Evolutionary conservation across 768 basidiomycete genomes (phyloP), one percentile per base, ranked within the genome.

Genomic region (Mycena crocata): DNA sequence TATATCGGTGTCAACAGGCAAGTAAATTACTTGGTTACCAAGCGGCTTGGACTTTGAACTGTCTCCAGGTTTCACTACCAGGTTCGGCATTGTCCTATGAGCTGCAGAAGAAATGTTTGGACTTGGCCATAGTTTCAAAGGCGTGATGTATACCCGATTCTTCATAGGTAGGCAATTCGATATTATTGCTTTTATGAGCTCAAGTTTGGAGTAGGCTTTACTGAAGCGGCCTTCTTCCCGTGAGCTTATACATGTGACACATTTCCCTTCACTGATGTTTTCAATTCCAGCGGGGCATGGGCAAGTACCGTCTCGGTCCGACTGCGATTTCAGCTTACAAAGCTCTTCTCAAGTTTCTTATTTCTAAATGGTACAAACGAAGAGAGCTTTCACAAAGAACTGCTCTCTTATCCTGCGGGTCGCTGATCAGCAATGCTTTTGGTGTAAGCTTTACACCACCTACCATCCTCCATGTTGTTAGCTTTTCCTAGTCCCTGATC

Each of bases 401-500:
- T 15, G 90, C 92, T 7, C 74, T 91, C 50, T 81, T 94, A 32
- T 86, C 85, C 42, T 92, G 91, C 66, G 93, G 93, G 68, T 66
- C 85, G 71, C 81, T 94, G 31, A 88, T 94, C 57, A 89, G 88
- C 59, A 95, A 94, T 81, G 93, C 93, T 0, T 93, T 94, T 74
- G 93, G 93, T 5, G 69, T 70, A 30, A 32, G 60, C 44, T 30
- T 24, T 49, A n/a, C 12, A 31, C 28, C 35, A 3, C 7, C 24
- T 34, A 35, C 44, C n/a, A 15, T 23, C 13, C 17, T 1, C 37
- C 15, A 8, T 13, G 8, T 23, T 39, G 13, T 50, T 37, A 30
- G 28, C 26, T 56, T 39, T 10, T 28, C 30, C 31, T 21, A 66
- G 64, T 84, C 92, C 2, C 80, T 95, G 15, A 86, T 95, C 56